A percentile compares a stretch with the other conserved stretches of the same genome.
phyloP scores from a whole-genome alignment of 1,284 basidiomycete species.

The Mycena citricolor region DNA sequence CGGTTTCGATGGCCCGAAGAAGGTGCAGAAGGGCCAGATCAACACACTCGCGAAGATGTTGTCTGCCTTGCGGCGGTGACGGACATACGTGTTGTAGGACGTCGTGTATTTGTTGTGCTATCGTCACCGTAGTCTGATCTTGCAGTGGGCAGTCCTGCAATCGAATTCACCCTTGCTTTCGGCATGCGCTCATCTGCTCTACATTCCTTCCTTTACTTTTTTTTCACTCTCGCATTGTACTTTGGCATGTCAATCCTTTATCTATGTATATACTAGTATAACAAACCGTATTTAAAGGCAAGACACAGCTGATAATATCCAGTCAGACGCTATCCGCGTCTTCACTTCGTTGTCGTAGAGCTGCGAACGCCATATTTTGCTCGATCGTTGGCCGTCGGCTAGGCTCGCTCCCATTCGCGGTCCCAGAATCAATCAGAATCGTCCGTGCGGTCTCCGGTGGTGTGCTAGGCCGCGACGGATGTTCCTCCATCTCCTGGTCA shows the following conservation, averaged over 20 bases:
- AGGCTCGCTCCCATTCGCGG: slow-evolving; percentile 39
- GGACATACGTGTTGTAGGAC: slow-evolving; percentile 17
- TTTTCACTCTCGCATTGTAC: not conserved
- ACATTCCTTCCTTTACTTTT: not conserved
- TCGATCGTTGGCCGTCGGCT: slow-evolving; percentile 67
- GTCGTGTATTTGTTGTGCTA: not conserved
- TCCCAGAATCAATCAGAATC: slow-evolving; percentile 27
- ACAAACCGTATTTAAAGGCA: slow-evolving; percentile 35
- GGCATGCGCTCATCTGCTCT: slow-evolving; percentile 15
- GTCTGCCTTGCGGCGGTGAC: slow-evolving; percentile 68
- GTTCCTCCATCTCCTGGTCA: slow-evolving; percentile 56
- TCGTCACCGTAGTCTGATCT: not conserved
- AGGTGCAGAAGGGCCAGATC: slow-evolving; percentile 83
- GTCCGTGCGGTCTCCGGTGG: slow-evolving; percentile 34
- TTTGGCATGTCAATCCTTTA: slow-evolving; percentile 21
- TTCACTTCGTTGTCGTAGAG: slow-evolving; percentile 48
- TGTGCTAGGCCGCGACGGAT: slow-evolving; percentile 52
- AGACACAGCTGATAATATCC: slow-evolving; percentile 21
- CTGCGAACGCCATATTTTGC: slow-evolving; percentile 80
- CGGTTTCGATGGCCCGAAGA: slow-evolving; percentile 59
- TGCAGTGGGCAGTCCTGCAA: not conserved
- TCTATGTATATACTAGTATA: slow-evolving; percentile 32
- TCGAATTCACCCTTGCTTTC: slow-evolving; percentile 4
- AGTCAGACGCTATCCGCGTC: slow-evolving; percentile 20
- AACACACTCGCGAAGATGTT: slow-evolving; percentile 82